Conservation (phyloP, 495 filamentous ascomycete genomes). For the Penicillium cataractarum region DNA sequence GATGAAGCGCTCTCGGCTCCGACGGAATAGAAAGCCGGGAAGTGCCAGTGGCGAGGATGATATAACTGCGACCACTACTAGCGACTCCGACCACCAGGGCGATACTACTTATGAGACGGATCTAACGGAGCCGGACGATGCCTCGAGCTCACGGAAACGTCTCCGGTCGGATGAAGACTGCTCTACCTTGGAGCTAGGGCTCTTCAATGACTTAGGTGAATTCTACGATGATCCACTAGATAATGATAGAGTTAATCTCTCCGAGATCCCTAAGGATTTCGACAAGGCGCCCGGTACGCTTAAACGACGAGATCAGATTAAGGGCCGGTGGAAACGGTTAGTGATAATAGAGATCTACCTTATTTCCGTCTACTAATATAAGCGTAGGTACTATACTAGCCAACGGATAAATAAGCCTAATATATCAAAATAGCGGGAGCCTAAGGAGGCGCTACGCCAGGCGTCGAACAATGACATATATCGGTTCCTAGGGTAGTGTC, state of each 20-base stretch:
- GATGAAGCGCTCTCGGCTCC: not conserved
- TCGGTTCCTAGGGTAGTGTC: too few relatives aligned
- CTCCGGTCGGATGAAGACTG: not conserved
- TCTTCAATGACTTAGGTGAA: not conserved
- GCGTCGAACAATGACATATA: too few relatives aligned
- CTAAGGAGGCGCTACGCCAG: too few relatives aligned
- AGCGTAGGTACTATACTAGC: not conserved
- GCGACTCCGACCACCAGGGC: not conserved
- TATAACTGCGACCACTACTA: not conserved
- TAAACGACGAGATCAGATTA: not conserved
- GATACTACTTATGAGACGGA: not conserved
- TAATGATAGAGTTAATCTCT: not conserved
- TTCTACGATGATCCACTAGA: not conserved
- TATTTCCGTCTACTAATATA: not conserved
- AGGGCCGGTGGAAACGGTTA: not conserved
- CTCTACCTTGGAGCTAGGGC: not conserved
- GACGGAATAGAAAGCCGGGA: not conserved
- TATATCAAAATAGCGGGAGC: too few relatives aligned
- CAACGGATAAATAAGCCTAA: too few relatives aligned
- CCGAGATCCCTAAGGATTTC: not conserved
- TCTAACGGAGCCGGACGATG: not conserved
- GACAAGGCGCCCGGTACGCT: not conserved
- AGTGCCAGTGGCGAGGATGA: not conserved
- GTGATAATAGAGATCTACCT: not conserved
- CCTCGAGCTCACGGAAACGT: not conserved